Percentiles rank a stretch among this genome's conserved stretches.
Evolutionary conservation across 2,329 filamentous ascomycete species (phyloP).

Genomic region (Ophiostoma piceae): DNA sequence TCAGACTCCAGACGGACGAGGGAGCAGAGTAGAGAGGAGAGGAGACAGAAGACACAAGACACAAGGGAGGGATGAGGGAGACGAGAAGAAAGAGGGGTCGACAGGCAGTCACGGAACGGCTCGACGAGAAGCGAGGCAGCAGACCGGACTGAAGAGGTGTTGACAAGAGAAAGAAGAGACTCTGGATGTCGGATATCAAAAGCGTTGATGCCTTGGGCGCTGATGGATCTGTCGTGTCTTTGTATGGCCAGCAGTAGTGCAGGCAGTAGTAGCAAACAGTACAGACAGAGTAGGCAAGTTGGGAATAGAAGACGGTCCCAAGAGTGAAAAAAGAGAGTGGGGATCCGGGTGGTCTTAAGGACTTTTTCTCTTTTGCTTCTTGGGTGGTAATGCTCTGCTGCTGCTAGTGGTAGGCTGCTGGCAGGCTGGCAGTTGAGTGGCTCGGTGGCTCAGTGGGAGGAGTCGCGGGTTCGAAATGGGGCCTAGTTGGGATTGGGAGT

Average conservation of each 20-base stretch:
- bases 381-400: neutral
- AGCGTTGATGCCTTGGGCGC: conserved; percentile 19
- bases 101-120: conserved; percentile 11
- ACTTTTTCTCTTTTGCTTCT: conserved; percentile 13
- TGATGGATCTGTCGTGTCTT: conserved; percentile 10
- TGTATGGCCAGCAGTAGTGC: neutral
- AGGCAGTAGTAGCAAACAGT: neutral
- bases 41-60: neutral
- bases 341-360: conserved; percentile 22
- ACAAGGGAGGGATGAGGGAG: neutral
- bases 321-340: conserved; percentile 20
- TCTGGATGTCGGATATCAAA: neutral
- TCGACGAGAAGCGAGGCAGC: neutral
- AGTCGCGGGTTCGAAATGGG: neutral
- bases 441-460: neutral
- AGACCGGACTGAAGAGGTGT: neutral
- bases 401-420: neutral
- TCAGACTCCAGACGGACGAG: conserved; percentile 12
- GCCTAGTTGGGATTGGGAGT: conserved; percentile 5
- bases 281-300: neutral
- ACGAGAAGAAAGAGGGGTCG: neutral
- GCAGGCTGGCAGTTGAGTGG: conserved; percentile 2
- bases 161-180: neutral
- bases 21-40: neutral
- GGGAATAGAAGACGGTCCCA: neutral